Evolutionary conservation across 768 basidiomycete species (phyloP).

Genomic region (Trametes punicea): DNA sequence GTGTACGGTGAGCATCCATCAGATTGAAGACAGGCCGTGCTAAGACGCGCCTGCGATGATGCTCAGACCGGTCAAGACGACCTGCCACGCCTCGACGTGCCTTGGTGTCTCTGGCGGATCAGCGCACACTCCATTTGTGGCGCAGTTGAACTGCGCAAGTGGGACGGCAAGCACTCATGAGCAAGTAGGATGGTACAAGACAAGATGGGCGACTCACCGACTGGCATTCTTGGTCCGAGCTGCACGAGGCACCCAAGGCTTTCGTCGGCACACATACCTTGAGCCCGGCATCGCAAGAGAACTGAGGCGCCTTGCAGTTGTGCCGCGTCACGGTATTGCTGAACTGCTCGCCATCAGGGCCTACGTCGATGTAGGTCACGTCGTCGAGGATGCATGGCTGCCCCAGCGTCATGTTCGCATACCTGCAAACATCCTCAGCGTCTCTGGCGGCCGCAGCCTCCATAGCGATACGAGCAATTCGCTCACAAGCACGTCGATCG

Average conservation of each 20-base stretch:
- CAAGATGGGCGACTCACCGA: slow-evolving; percentile 31
- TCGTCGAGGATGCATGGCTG: slow-evolving; percentile 52
- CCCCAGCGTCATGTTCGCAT: slow-evolving; percentile 52
- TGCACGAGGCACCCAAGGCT: slow-evolving; percentile 40
- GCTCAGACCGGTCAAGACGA: slow-evolving; percentile 35
- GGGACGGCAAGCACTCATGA: not conserved
- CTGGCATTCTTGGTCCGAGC: slow-evolving; percentile 52
- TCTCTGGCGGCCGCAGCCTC: not conserved
- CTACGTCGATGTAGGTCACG: slow-evolving; percentile 48
- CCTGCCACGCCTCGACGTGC: slow-evolving; percentile 43
- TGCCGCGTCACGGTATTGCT: slow-evolving; percentile 51
- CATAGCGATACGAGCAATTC: not conserved
- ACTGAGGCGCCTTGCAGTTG: slow-evolving; percentile 51
- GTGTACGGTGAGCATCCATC: not conserved
- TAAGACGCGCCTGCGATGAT: slow-evolving; percentile 37
- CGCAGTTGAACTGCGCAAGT: slow-evolving; percentile 32
- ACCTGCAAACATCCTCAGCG: slow-evolving; percentile 33
- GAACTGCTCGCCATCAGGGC: slow-evolving; percentile 37
- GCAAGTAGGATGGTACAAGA: not conserved
- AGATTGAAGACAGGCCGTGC: not conserved
- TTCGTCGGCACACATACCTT: slow-evolving; percentile 46
- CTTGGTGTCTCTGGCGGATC: slow-evolving; percentile 38
- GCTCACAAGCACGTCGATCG: slow-evolving; percentile 56
- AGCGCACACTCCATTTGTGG: slow-evolving; percentile 25
- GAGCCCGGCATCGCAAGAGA: slow-evolving; percentile 51